A percentile compares a stretch with the other conserved stretches of the same genome.
Conservation (phyloP, 129 eudicot species). For the Oenanthe sinensis region DNA sequence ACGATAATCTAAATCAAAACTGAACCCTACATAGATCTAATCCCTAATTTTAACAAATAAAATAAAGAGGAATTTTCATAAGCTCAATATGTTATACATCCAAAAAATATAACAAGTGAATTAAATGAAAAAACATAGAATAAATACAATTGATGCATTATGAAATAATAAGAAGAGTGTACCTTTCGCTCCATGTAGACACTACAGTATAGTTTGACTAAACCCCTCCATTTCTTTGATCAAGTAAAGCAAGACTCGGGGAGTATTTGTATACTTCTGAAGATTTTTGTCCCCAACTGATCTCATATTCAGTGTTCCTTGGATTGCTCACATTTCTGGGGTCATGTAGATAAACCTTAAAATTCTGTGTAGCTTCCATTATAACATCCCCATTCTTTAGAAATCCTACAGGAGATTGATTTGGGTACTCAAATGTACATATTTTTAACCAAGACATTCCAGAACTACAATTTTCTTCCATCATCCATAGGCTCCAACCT, state of each 20-base stretch:
- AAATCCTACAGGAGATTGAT: not conserved
- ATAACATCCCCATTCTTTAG: not conserved
- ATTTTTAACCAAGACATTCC: not conserved
- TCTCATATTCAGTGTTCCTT: not conserved
- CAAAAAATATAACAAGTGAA: not conserved
- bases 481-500: not conserved
- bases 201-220: not conserved
- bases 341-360: not conserved
- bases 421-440: not conserved
- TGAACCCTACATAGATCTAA: not conserved
- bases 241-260: not conserved
- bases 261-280: not conserved
- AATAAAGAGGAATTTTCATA: not conserved
- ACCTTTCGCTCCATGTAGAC: not conserved
- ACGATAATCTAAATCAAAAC: not conserved
- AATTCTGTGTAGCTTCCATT: not conserved
- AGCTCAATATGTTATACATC: not conserved
- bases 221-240: not conserved
- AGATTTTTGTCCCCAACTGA: not conserved
- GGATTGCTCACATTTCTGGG: not conserved
- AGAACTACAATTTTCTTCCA: not conserved
- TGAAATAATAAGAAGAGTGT: not conserved
- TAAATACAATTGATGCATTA: not conserved
- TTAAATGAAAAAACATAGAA: not conserved
- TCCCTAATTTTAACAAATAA: not conserved